These are phyloP conservation scores for Arxiozyma heterogenica DNA, from an alignment of 1,139 yeast species.

Conservation along the genomic window DNA sequence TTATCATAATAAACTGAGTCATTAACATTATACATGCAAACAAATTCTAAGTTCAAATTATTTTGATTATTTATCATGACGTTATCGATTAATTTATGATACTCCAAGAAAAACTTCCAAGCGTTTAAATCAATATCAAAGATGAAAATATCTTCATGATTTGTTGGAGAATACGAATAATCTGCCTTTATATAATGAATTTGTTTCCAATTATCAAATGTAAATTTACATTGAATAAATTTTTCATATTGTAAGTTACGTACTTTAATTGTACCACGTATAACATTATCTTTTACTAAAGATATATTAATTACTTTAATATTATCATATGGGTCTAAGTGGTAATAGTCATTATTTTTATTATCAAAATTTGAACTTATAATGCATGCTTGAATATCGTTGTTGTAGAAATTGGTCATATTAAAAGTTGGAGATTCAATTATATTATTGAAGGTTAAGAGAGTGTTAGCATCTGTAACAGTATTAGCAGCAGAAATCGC, in stretches of 20 bases:
- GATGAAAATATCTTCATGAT: conserved; percentile 21
- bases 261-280: conserved; percentile 17
- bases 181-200: conserved; percentile 21
- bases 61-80: conserved; percentile 4
- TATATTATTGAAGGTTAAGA: not conserved
- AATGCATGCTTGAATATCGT: not conserved
- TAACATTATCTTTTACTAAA: not conserved
- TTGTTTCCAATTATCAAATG: conserved; percentile 22
- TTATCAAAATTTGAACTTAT: conserved; percentile 5
- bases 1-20: conserved; percentile 29
- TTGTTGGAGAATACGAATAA: conserved; percentile 18
- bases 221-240: conserved; percentile 20
- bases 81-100: conserved; percentile 18
- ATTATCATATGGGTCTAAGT: not conserved
- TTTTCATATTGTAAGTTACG: conserved; percentile 23
- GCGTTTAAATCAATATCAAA: conserved; percentile 20
- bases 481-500: too few relatives aligned
- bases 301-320: not conserved
- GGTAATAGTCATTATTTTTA: not conserved
- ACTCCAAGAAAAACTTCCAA: conserved; percentile 25
- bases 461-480: too few relatives aligned
- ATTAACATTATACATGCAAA: conserved; percentile 28
- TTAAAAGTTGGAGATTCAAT: not conserved
- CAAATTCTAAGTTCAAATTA: conserved; percentile 20
- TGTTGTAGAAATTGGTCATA: not conserved